phyloP scores from a whole-genome alignment of 2,329 filamentous ascomycete species.

The Fusarium sp. region DNA sequence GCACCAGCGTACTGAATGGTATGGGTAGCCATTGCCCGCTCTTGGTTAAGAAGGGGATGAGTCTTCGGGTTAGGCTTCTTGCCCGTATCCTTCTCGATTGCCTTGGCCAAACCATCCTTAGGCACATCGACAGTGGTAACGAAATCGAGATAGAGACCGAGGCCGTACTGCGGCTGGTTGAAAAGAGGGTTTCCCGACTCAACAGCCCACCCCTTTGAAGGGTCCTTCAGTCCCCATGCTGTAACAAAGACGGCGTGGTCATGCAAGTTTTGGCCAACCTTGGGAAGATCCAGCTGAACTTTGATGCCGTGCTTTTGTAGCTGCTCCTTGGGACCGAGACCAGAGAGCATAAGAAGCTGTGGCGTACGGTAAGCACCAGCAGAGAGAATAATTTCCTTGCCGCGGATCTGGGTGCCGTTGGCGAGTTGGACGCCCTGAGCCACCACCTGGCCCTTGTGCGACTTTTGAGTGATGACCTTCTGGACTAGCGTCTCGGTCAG shows the following conservation, averaged over 20 bases:
- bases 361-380: slow-evolving; percentile 52
- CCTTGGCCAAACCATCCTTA: neutral
- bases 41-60: neutral
- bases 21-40: neutral
- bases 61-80: neutral
- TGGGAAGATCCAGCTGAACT: neutral
- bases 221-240: neutral
- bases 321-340: slow-evolving; percentile 48
- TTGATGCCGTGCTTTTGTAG: slow-evolving; percentile 13
- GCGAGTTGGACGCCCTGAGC: slow-evolving; percentile 4
- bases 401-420: slow-evolving; percentile 37
- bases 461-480: slow-evolving; percentile 29
- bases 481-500: slow-evolving; percentile 40
- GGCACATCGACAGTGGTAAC: neutral
- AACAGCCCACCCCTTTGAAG: neutral
- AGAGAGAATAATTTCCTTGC: slow-evolving; percentile 51
- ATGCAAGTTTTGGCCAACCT: neutral
- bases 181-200: slow-evolving; percentile 1
- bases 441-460: neutral
- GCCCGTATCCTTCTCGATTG: neutral
- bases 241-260: neutral
- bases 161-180: neutral
- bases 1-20: neutral
- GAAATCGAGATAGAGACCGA: neutral
- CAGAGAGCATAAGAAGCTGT: slow-evolving; percentile 53